phyloP scores from a whole-genome alignment of 2,329 filamentous ascomycete species.

The Fusarium zealandicum region DNA sequence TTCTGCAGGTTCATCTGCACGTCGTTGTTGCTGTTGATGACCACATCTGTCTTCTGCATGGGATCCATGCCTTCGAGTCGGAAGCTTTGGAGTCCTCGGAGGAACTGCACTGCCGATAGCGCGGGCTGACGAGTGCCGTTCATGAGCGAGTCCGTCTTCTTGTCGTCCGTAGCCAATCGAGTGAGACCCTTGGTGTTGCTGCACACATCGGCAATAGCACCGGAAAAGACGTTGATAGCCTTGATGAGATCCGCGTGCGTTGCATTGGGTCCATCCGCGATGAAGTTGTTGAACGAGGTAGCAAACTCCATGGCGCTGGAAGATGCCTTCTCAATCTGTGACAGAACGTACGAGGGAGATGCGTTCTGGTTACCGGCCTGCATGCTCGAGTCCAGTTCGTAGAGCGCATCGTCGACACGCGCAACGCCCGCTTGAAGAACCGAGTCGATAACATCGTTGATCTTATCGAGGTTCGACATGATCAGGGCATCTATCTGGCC shows the following conservation, averaged over 20 bases:
- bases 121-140: constrained; percentile 85
- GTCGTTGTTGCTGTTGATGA: constrained; percentile 97
- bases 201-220: constrained; percentile 90
- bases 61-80: constrained; percentile 89
- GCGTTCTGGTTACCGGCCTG: constrained; percentile 99
- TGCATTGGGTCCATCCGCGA: constrained; percentile 93
- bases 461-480: constrained; percentile 85
- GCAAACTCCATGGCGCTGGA: constrained; percentile 96
- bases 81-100: constrained; percentile 93
- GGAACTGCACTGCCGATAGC: constrained; percentile 88
- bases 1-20: constrained; percentile 93
- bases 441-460: constrained; percentile 97
- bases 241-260: constrained; percentile 91
- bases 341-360: constrained; percentile 91
- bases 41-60: constrained; percentile 92
- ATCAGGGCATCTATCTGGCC: constrained; percentile 91
- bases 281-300: constrained; percentile 97
- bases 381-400: constrained; percentile 97
- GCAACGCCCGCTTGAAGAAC: constrained; percentile 92
- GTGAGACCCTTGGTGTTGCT: constrained; percentile 96
- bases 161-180: constrained; percentile 92
- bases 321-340: constrained; percentile 96
- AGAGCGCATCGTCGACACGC: constrained; percentile 93
- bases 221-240: constrained; percentile 87
- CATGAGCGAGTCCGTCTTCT: constrained; percentile 87